Percentiles rank a stretch among this genome's conserved stretches.
These are phyloP conservation scores for Kazachstania psychrophila DNA, from an alignment of 805 yeast species.

Conservation along the genomic window DNA sequence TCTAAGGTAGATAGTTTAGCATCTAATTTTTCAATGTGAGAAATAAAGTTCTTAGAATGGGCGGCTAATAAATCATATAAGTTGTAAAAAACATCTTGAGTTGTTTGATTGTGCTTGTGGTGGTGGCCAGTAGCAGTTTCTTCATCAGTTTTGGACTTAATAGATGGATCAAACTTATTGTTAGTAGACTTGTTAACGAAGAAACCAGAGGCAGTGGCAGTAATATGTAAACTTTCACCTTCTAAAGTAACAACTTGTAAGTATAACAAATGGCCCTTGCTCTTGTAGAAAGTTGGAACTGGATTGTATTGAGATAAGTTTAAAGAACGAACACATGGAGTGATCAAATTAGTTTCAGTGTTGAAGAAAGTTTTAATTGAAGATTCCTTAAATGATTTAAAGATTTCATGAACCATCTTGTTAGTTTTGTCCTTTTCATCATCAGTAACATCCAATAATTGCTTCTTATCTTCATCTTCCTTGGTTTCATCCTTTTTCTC, in stretches of 20 bases:
- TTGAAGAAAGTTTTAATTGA: constrained; percentile 13
- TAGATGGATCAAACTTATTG: constrained; percentile 59
- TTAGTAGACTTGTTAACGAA: constrained; percentile 62
- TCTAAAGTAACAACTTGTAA: constrained; percentile 70
- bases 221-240: constrained; percentile 67
- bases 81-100: constrained; percentile 28
- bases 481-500: constrained; percentile 6
- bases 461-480: constrained; percentile 13
- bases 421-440: constrained; percentile 23
- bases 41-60: constrained; percentile 55
- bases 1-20: constrained; percentile 35
- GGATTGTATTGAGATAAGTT: constrained; percentile 81
- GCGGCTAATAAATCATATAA: constrained; percentile 51
- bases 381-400: constrained; percentile 13
- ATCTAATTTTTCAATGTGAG: constrained; percentile 45
- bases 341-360: constrained; percentile 17
- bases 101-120: background rate
- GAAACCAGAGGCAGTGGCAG: constrained; percentile 74
- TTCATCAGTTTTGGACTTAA: constrained; percentile 18
- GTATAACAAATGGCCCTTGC: constrained; percentile 76
- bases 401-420: constrained; percentile 18
- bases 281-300: constrained; percentile 51
- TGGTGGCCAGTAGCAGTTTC: background rate
- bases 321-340: constrained; percentile 46
- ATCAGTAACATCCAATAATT: constrained; percentile 21